phyloP scores from a whole-genome alignment of 768 basidiomycete genomes.

The Pholiota conissans region DNA sequence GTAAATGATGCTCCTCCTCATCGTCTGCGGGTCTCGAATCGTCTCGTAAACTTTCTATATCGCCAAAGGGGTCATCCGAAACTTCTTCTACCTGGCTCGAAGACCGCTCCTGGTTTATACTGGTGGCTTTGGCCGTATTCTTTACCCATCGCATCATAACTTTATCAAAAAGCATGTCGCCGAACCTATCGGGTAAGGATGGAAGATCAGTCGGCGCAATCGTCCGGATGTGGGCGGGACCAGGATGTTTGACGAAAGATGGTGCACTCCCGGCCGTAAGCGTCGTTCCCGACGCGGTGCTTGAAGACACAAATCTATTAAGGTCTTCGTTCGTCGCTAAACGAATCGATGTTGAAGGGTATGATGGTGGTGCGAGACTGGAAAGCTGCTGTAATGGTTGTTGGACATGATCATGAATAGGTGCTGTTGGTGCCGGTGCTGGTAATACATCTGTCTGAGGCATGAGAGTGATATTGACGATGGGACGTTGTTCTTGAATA shows the following conservation, averaged over 20 bases:
- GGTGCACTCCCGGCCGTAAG: constrained; percentile 70
- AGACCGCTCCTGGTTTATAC: constrained; percentile 27
- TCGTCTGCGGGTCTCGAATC: constrained; percentile 45
- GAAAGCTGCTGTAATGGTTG: constrained; percentile 16
- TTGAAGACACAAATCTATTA: constrained; percentile 88
- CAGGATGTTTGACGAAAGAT: constrained; percentile 84
- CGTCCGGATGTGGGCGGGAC: constrained; percentile 74
- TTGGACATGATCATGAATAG: constrained; percentile 10
- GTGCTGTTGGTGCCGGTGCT: constrained; percentile 8
- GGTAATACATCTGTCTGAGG: constrained; percentile 14
- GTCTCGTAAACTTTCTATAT: constrained; percentile 83
- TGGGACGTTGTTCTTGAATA: constrained; percentile 23
- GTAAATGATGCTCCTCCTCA: constrained; percentile 10
- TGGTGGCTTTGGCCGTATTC: constrained; percentile 40
- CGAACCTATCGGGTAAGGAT: constrained; percentile 72
- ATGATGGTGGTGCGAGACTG: constrained; percentile 36
- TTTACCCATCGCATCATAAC: constrained; percentile 86
- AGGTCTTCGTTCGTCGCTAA: constrained; percentile 66
- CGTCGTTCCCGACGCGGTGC: constrained; percentile 78
- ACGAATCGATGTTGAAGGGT: constrained; percentile 54
- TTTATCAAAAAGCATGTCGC: constrained; percentile 87
- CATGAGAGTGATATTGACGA: constrained; percentile 24
- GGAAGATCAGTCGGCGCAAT: constrained; percentile 84
- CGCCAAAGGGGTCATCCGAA: constrained; percentile 89
- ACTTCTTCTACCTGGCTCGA: constrained; percentile 39